Percentiles rank a stretch among this genome's conserved stretches.
phyloP scores from a whole-genome alignment of 2,329 filamentous ascomycete genomes.

The Paracoccidioides lutzii region DNA sequence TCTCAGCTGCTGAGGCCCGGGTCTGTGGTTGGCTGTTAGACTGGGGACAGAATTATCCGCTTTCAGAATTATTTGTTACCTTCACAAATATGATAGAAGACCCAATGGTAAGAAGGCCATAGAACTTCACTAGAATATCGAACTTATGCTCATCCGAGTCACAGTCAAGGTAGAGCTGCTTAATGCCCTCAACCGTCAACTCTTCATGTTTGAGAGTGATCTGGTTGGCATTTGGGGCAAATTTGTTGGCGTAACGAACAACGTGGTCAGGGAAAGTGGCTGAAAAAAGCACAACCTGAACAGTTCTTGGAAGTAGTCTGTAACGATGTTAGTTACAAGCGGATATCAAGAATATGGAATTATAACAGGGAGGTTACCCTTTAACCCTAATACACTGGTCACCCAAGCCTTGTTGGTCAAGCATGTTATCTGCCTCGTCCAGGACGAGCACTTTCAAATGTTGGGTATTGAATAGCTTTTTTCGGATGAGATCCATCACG shows the following conservation, averaged over 20 bases:
- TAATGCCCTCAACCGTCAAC: conserved; percentile 91
- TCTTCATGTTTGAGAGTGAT: conserved; percentile 83
- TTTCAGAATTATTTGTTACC: conserved; percentile 37
- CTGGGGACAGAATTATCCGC: not conserved
- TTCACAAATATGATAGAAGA: conserved; percentile 97
- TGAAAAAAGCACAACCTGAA: conserved; percentile 92
- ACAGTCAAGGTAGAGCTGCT: conserved; percentile 95
- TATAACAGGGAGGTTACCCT: conserved; percentile 41
- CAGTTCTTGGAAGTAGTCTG: conserved; percentile 57
- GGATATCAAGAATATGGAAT: not conserved
- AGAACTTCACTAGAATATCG: conserved; percentile 76
- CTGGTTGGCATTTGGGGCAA: conserved; percentile 73
- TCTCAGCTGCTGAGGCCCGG: conserved; percentile 70
- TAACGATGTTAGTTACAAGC: conserved; percentile 20
- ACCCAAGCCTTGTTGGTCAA: conserved; percentile 87
- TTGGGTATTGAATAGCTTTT: conserved; percentile 57
- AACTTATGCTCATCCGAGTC: conserved; percentile 73
- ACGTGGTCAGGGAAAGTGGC: conserved; percentile 86
- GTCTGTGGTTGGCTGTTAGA: conserved; percentile 41
- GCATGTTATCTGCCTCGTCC: conserved; percentile 98
- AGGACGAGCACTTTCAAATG: conserved; percentile 73
- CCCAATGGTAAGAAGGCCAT: conserved; percentile 89
- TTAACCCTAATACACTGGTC: conserved; percentile 92
- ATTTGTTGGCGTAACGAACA: conserved; percentile 66
- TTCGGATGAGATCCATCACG: conserved; percentile 72